Base-by-base conservation (phyloP, 257 asterid species). In the Solanum phureja region DNA sequence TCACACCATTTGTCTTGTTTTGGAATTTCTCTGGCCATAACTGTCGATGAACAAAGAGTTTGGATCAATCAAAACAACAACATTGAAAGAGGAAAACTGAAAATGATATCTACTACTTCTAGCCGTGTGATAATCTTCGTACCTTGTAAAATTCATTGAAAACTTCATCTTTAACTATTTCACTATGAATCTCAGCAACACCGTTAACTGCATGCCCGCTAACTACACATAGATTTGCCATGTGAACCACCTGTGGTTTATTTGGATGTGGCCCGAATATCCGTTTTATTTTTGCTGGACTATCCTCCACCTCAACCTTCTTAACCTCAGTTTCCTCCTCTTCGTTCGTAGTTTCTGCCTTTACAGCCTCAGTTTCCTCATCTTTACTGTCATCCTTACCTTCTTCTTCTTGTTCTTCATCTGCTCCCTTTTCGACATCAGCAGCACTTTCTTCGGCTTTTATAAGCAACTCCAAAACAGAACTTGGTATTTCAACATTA, bases 181-280 rank as follows among this genome's bases (percentile, higher is more conserved):
- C 96, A 88, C 98, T 95, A 89, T 95, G 98, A 85, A 94, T 95
- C 87, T 91, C 98, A 83, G 98, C 98, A 88, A 95, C 98, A 35
- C 98, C 98, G 88, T 95, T 95, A 73, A 95, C 98, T 87, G 96
- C 92, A 90, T 95, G 98, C 86, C 98, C 98, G 86, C 96, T 93
- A 74, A 94, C 96, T 86, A 95, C 96, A 91, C 96, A 94, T 46
- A 95, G 96, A 90, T 95, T 95, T 68, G 98, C 98, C 98, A 95
- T 95, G 82, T 94, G 93, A 62, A 95, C 97, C 93, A 93, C 88
- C 90, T 94, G 94, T 60, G 91, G 94, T 35, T 90, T 91, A 90
- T 88, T 79, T 49, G 88, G 91, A 74, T 89, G 91, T 34, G 91
- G 85, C 42, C 85, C 85, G 19, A 81, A 81, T 81, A 81, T 81